Conservation (phyloP, 441 rosid species). For the Cnidoscolus chayamansa region DNA sequence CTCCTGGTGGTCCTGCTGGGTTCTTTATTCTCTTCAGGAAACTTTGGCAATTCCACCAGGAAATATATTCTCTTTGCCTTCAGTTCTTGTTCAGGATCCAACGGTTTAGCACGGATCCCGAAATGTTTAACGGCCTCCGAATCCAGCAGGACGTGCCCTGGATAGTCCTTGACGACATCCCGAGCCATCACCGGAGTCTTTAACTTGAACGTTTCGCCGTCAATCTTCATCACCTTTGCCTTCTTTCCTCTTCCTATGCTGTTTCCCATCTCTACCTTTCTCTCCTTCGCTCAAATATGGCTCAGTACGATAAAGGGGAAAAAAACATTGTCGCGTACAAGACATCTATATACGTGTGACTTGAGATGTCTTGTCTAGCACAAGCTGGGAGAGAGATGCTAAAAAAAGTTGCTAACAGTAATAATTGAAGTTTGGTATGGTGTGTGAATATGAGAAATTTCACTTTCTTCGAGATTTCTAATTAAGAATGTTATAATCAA, state of each 20-base stretch:
- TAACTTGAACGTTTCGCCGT: conserved; percentile 69
- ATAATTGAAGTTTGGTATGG: background rate
- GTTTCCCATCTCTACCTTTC: conserved; percentile 58
- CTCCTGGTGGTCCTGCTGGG: conserved; percentile 48
- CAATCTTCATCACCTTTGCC: conserved; percentile 71
- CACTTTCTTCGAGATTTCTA: background rate
- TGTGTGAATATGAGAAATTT: conserved; percentile 33
- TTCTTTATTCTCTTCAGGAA: conserved; percentile 34
- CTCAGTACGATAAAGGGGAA: too few relatives aligned
- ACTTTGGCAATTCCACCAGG: conserved; percentile 62
- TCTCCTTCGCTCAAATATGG: too few relatives aligned
- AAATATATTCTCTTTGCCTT: conserved; percentile 67
- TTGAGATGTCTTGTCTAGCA: background rate
- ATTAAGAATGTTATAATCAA: conserved; percentile 2
- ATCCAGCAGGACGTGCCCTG: conserved; percentile 64
- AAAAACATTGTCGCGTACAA: too few relatives aligned
- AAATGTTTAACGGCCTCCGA: conserved; percentile 73
- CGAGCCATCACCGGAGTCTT: conserved; percentile 66
- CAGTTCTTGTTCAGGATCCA: conserved; percentile 48
- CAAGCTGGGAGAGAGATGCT: too few relatives aligned
- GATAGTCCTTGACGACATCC: conserved; percentile 57
- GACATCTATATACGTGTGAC: background rate
- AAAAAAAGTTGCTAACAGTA: background rate
- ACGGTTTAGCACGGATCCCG: conserved; percentile 71
- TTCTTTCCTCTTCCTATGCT: conserved; percentile 52